Percentiles rank a stretch among this genome's conserved stretches.
These are phyloP conservation scores for Stagonosporopsis chrysanthemi DNA, from an alignment of 2,329 filamentous ascomycete genomes.

Conservation along the genomic window DNA sequence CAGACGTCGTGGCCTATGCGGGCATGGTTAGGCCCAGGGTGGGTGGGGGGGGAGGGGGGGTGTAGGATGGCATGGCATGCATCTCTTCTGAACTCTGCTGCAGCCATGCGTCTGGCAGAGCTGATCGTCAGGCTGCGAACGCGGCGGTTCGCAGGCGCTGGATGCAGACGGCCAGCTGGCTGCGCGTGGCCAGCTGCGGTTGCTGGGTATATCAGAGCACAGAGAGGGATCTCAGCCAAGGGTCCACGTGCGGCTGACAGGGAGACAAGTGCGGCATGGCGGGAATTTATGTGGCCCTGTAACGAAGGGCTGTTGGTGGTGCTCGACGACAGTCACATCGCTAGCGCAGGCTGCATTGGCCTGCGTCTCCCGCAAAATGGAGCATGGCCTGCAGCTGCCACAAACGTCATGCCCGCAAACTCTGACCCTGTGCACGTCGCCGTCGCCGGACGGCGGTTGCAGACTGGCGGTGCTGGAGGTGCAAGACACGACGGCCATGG, in stretches of 20 bases:
- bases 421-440: constrained; percentile 6
- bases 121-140: constrained; percentile 30
- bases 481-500: neutral
- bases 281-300: constrained; percentile 19
- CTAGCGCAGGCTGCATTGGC: constrained; percentile 3
- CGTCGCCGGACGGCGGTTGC: neutral
- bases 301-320: constrained; percentile 1
- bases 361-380: constrained; percentile 9
- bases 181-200: constrained; percentile 10
- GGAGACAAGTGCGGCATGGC: constrained; percentile 20
- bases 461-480: neutral
- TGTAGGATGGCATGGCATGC: constrained; percentile 30
- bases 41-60: constrained; percentile 34
- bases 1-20: constrained; percentile 23
- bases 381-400: constrained; percentile 18
- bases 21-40: constrained; percentile 28
- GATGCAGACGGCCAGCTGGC: constrained; percentile 11
- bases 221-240: constrained; percentile 19
- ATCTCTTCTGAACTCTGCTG: constrained; percentile 28
- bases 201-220: constrained; percentile 14
- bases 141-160: constrained; percentile 28
- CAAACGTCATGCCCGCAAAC: constrained; percentile 21
- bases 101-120: constrained; percentile 27
- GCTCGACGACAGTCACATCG: constrained; percentile 13
- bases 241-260: constrained; percentile 32